A percentile compares a stretch with the other conserved stretches of the same genome.
Conservation (phyloP, 2,329 filamentous ascomycete species). For the Calonectria ilicicola region DNA sequence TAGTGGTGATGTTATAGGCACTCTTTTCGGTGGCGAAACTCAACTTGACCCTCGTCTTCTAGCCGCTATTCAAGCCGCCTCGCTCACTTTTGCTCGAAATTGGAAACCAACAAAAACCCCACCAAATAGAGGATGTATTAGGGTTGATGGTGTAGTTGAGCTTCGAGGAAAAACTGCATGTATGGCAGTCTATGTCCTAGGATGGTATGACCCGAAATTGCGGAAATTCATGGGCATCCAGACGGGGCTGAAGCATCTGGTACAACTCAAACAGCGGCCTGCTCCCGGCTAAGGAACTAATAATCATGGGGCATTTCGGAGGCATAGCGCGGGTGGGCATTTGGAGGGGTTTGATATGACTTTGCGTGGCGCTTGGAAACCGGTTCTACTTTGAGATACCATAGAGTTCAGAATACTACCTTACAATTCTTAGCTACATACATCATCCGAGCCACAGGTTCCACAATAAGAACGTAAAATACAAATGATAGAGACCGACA, state of each 20-base stretch:
- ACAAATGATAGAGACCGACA: neutral
- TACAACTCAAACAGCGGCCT: slow-evolving; percentile 55
- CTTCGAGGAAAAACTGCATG: slow-evolving; percentile 59
- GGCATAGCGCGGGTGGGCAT: slow-evolving; percentile 13
- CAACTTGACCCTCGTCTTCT: slow-evolving; percentile 51
- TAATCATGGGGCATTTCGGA: neutral
- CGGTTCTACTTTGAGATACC: slow-evolving; percentile 44
- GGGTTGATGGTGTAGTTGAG: slow-evolving; percentile 67
- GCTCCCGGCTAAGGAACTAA: slow-evolving; percentile 41
- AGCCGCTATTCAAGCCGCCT: slow-evolving; percentile 47
- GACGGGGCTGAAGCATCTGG: slow-evolving; percentile 56
- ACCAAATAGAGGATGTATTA: slow-evolving; percentile 64
- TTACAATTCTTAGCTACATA: slow-evolving; percentile 17
- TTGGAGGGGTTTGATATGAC: slow-evolving; percentile 25
- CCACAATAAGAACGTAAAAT: neutral
- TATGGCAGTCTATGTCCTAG: slow-evolving; percentile 63
- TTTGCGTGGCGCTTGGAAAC: slow-evolving; percentile 43
- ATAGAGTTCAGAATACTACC: slow-evolving; percentile 38
- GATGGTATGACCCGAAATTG: slow-evolving; percentile 68
- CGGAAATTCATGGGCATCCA: slow-evolving; percentile 57
- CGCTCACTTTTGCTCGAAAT: slow-evolving; percentile 54
- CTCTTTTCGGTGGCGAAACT: slow-evolving; percentile 43
- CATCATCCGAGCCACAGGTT: neutral
- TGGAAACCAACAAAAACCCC: slow-evolving; percentile 58
- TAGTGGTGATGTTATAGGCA: slow-evolving; percentile 40